Evolutionary conservation across 495 filamentous ascomycete genomes (phyloP).

Genomic region (Xylaria curta): DNA sequence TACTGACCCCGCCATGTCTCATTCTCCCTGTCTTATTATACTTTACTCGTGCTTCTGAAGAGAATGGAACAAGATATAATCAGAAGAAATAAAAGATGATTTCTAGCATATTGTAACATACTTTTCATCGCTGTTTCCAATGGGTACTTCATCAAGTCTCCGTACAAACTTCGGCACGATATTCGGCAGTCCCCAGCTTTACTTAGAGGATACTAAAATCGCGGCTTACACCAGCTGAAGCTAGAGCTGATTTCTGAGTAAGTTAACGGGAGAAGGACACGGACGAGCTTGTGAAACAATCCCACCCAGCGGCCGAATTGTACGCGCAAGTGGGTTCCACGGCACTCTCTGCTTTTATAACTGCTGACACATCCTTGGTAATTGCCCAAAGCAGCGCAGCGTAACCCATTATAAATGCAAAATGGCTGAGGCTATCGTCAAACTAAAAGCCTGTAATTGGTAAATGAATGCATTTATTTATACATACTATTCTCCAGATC

Average conservation of each 20-base stretch:
- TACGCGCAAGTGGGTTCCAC: background rate
- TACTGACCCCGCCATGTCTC: slow-evolving; percentile 7
- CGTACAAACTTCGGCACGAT: background rate
- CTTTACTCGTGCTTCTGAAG: background rate
- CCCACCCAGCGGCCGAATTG: background rate
- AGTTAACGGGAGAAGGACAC: background rate
- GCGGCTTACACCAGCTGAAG: background rate
- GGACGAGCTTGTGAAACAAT: background rate
- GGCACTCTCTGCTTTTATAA: background rate
- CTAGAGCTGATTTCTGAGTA: background rate
- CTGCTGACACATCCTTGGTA: slow-evolving; percentile 41
- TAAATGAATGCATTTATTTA: background rate
- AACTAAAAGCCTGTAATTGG: background rate
- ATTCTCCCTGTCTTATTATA: background rate
- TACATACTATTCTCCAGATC: background rate
- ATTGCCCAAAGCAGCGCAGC: slow-evolving; percentile 29
- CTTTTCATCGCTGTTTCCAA: background rate
- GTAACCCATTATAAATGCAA: slow-evolving; percentile 10
- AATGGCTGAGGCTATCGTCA: slow-evolving; percentile 3
- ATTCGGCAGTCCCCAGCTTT: background rate
- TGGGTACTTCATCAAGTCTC: background rate
- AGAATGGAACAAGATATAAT: background rate
- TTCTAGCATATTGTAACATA: background rate
- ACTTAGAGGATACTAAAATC: background rate
- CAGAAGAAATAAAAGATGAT: background rate